Evolutionary conservation across 352 stramenopile species (phyloP).

Genomic region (Globisporangium uncinulatum): DNA sequence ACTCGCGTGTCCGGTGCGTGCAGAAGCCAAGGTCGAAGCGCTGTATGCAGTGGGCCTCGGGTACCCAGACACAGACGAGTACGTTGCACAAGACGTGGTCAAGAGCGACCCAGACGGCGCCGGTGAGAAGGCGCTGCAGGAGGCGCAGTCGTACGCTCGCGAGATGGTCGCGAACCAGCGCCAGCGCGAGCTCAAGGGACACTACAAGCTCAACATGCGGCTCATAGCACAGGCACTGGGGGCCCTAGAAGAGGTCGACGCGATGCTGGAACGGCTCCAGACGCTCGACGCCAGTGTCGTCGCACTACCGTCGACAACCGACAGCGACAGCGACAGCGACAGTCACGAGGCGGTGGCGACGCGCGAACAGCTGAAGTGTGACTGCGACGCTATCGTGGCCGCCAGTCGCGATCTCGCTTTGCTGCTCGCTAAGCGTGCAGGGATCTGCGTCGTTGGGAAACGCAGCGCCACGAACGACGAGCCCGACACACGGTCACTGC

Average conservation of each 20-base stretch:
- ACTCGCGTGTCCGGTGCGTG: conserved; percentile 42
- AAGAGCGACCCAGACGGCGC: conserved; percentile 64
- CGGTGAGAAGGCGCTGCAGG: conserved; percentile 50
- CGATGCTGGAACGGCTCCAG: conserved; percentile 29
- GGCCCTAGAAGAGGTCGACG: conserved; percentile 58
- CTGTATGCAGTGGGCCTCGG: conserved; percentile 47
- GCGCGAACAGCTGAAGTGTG: conserved; percentile 6
- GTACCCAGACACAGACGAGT: conserved; percentile 40
- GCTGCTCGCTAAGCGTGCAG: conserved; percentile 48
- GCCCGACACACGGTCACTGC: conserved; percentile 31
- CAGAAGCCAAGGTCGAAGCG: conserved; percentile 29
- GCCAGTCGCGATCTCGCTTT: conserved; percentile 33
- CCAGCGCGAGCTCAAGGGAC: conserved; percentile 41
- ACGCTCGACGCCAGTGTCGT: conserved; percentile 23
- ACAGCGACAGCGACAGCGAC: background rate
- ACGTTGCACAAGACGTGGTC: conserved; percentile 47
- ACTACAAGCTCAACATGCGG: conserved; percentile 56
- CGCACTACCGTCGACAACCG: background rate
- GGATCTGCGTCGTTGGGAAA: conserved; percentile 64
- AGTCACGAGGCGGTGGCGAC: background rate
- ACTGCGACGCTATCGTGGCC: conserved; percentile 26
- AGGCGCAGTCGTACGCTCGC: conserved; percentile 44
- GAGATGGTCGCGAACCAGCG: conserved; percentile 39
- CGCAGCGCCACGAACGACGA: conserved; percentile 39
- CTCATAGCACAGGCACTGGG: conserved; percentile 46